phyloP scores from a whole-genome alignment of 768 basidiomycete genomes.

The Collybiopsis confluens region DNA sequence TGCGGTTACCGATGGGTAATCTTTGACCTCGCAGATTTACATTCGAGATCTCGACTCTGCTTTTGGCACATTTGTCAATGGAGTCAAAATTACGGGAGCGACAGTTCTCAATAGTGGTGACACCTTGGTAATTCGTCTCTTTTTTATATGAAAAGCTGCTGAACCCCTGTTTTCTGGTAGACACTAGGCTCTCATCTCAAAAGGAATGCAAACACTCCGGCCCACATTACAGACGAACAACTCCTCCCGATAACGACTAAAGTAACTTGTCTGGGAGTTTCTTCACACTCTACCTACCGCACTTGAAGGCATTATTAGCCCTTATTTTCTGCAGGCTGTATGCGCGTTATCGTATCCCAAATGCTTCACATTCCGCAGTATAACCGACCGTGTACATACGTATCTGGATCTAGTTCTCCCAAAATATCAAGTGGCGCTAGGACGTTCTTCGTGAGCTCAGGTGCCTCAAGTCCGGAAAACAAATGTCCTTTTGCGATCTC shows the following conservation, averaged over 20 bases:
- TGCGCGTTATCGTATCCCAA: too few species aligned
- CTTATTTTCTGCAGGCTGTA: too few species aligned
- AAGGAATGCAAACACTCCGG: conserved; percentile 34
- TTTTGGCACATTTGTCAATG: conserved; percentile 48
- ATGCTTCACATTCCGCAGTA: too few species aligned
- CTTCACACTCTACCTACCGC: background rate
- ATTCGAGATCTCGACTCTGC: conserved; percentile 43
- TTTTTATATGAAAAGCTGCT: conserved; percentile 5
- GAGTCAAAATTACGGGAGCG: conserved; percentile 31
- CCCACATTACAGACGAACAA: conserved; percentile 37
- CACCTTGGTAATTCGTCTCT: conserved; percentile 31
- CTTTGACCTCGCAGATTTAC: conserved; percentile 28
- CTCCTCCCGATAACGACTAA: conserved; percentile 41
- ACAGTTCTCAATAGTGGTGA: conserved; percentile 38
- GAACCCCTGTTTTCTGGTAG: conserved; percentile 19
- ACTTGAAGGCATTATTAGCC: too few species aligned
- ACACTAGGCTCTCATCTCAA: conserved; percentile 34
- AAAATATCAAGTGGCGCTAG: too few species aligned
- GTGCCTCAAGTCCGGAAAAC: too few species aligned
- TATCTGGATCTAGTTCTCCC: too few species aligned
- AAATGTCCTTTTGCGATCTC: too few species aligned
- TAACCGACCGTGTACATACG: too few species aligned
- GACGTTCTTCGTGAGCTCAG: too few species aligned
- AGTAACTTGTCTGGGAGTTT: conserved; percentile 28
- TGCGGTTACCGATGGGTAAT: conserved; percentile 1